Percentiles rank a stretch among this genome's conserved stretches.
phyloP scores from a whole-genome alignment of 2,329 filamentous ascomycete genomes.

The Trichoderma oligosporum region DNA sequence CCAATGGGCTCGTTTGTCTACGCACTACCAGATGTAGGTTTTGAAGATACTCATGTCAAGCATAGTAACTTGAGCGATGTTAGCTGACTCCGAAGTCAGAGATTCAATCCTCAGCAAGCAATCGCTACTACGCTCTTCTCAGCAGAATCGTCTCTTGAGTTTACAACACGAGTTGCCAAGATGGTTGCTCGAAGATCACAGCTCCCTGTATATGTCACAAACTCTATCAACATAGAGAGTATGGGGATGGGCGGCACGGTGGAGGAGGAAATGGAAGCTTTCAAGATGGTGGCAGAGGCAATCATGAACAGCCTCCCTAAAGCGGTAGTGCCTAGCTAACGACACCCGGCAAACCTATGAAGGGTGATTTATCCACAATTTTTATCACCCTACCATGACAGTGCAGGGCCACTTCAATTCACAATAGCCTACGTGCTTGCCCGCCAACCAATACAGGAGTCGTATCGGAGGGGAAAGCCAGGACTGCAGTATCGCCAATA shows the following conservation, averaged over 20 bases:
- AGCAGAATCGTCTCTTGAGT: slow-evolving; percentile 74
- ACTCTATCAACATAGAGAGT: slow-evolving; percentile 73
- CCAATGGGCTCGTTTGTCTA: slow-evolving; percentile 89
- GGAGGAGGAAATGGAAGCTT: slow-evolving; percentile 91
- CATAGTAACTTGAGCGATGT: background rate
- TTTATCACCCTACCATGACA: background rate
- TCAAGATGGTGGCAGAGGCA: slow-evolving; percentile 69
- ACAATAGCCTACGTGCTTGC: background rate
- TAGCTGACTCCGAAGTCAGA: slow-evolving; percentile 33
- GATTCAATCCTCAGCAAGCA: slow-evolving; percentile 55
- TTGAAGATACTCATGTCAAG: background rate
- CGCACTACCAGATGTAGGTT: slow-evolving; percentile 77
- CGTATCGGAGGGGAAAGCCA: background rate
- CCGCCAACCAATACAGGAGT: background rate
- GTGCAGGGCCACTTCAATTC: background rate
- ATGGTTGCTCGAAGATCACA: slow-evolving; percentile 69
- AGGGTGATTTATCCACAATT: background rate
- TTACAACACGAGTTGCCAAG: slow-evolving; percentile 79
- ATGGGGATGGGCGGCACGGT: slow-evolving; percentile 73
- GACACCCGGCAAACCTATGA: no score
- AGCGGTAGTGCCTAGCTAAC: background rate
- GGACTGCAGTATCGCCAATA: background rate
- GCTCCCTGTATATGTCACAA: slow-evolving; percentile 84
- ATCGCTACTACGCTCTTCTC: slow-evolving; percentile 77
- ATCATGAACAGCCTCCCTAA: slow-evolving; percentile 38